Evolutionary conservation across 192 early-diverging fungal genomes (phyloP).

Genomic region (Geranomyces variabilis): DNA sequence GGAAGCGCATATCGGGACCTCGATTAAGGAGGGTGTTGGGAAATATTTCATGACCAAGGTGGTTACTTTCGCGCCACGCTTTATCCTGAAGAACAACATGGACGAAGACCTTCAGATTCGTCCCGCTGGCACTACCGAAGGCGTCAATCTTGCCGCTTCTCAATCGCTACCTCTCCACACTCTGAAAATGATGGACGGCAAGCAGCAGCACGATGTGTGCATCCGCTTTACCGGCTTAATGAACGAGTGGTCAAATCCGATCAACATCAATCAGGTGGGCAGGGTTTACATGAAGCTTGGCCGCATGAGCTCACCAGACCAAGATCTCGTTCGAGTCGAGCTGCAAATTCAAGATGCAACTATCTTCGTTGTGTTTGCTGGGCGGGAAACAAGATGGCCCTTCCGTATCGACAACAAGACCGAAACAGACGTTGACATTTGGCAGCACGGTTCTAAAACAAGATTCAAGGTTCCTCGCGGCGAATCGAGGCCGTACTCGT

Average conservation of each 20-base stretch:
- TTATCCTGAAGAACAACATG: constrained; percentile 83
- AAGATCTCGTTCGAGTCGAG: constrained; percentile 78
- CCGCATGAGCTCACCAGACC: constrained; percentile 54
- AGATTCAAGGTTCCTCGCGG: constrained; percentile 57
- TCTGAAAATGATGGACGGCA: constrained; percentile 57
- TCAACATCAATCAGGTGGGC: constrained; percentile 87
- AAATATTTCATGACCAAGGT: constrained; percentile 81
- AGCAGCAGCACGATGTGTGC: constrained; percentile 56
- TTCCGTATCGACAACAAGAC: constrained; percentile 81
- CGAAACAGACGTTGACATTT: constrained; percentile 71
- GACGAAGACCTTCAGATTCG: constrained; percentile 74
- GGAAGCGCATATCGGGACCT: constrained; percentile 80
- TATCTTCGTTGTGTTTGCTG: constrained; percentile 81
- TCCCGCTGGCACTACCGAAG: constrained; percentile 55
- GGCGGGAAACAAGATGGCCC: constrained; percentile 84
- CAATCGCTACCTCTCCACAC: constrained; percentile 69
- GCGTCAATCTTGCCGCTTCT: constrained; percentile 53
- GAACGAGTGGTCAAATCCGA: constrained; percentile 75
- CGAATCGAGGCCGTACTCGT: constrained; percentile 77
- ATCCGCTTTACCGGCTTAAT: constrained; percentile 67
- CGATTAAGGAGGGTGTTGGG: constrained; percentile 85
- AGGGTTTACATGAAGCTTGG: constrained; percentile 78
- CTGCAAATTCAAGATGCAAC: constrained; percentile 88
- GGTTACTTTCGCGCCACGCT: constrained; percentile 88
- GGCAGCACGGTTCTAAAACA: constrained; percentile 63